Evolutionary conservation across 2,329 filamentous ascomycete genomes (phyloP), one percentile per base, ranked within the genome.

Genomic region (Phyllosticta citriasiana): DNA sequence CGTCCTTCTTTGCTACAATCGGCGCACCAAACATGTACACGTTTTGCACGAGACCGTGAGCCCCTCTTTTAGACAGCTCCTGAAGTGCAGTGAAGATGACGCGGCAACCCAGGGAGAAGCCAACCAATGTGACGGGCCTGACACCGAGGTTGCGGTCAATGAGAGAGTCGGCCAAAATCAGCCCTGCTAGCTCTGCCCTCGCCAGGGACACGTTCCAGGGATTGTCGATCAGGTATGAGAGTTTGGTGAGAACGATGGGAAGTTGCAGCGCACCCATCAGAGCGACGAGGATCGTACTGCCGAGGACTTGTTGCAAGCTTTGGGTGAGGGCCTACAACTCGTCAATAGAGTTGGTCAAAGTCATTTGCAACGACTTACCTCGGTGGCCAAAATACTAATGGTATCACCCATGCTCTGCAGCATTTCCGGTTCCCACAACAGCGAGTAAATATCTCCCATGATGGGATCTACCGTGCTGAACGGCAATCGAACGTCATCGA

Each of bases 351-450:
- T 27, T 62, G 57, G 62, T 62, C 53, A 71, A 56, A 59, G 56
- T 47, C 59, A 19, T 22, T 1, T n/a, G 12, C 25, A 40, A 3
- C 52, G 27, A 64, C 82, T 76, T 76, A 93, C 90, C 84, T 99
- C 94, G 35, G 94, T 99, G 62, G 94, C 94, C 65, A 99, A 79
- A 75, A 99, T 97, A 69, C 97, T 97, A 69, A 99, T 97, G 54
- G 94, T 99, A 72, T 94, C 90, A 83, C 94, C 94, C 87, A 97
- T 99, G 74, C 91, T 96, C 67, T 86, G 88, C 71, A 99, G 82
- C 92, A 99, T 96, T 71, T 99, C 94, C 2, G 94, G 95, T 74
- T 99, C 94, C 92, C 94, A 99, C 62, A 95, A 80, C 10, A 99
- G 87, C 0, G 93, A 97, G 76, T 99, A 99, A 16, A 99, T 86